These are phyloP conservation scores for Linum tenue DNA, from an alignment of 345 rosid genomes.

Conservation along the genomic window DNA sequence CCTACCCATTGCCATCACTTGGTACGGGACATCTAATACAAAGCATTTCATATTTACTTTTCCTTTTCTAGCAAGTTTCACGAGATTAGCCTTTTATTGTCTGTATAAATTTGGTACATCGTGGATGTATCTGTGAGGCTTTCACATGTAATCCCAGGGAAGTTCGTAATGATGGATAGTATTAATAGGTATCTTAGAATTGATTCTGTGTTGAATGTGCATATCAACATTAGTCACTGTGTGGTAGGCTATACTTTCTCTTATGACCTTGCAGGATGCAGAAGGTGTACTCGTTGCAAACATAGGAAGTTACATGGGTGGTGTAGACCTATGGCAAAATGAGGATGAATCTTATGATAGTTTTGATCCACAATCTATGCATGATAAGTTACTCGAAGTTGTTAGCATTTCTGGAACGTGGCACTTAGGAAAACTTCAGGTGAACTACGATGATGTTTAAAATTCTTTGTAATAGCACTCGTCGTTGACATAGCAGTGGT, in stretches of 20 bases:
- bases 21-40: too few relatives aligned
- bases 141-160: neutral
- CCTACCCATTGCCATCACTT: too few relatives aligned
- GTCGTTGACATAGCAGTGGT: neutral
- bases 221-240: neutral
- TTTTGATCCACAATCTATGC: constrained; percentile 84
- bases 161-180: neutral
- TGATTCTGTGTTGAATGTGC: too few relatives aligned
- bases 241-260: constrained; percentile 9
- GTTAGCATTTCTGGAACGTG: constrained; percentile 91
- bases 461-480: neutral
- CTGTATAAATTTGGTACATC: neutral
- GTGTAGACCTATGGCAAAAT: constrained; percentile 88
- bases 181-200: too few relatives aligned
- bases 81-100: neutral
- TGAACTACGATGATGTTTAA: constrained; percentile 13
- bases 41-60: neutral
- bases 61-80: neutral
- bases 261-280: constrained; percentile 50
- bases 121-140: neutral
- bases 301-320: constrained; percentile 96
- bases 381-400: constrained; percentile 73
- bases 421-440: constrained; percentile 96
- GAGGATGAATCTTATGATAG: constrained; percentile 74
- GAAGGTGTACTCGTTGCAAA: constrained; percentile 88